A percentile compares a stretch with the other conserved stretches of the same genome.
Conservation (phyloP, 2,329 filamentous ascomycete species). For the Ceratocystis colombiana region DNA sequence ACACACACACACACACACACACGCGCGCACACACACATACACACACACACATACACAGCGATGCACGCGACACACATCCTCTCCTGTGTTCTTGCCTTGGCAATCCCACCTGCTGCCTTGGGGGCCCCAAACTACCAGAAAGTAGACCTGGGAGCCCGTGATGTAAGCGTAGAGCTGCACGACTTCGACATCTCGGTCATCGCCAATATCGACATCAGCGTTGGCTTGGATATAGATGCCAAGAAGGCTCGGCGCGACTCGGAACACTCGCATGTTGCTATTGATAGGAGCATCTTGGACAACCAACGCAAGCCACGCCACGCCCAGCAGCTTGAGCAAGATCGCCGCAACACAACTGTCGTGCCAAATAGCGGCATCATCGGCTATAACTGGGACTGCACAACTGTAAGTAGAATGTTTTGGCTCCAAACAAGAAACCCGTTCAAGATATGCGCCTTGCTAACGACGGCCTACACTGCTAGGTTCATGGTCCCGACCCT, state of each 20-base stretch:
- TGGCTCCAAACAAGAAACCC: neutral
- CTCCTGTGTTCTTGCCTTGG: slow-evolving; percentile 8
- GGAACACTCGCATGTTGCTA: neutral
- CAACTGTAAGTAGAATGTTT: slow-evolving; percentile 16
- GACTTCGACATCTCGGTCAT: slow-evolving; percentile 8
- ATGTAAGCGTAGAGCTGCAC: neutral
- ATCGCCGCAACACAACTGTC: neutral
- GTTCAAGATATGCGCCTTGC: neutral
- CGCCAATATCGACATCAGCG: neutral
- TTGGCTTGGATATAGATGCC: neutral
- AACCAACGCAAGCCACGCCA: neutral
- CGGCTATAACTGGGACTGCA: slow-evolving; percentile 24
- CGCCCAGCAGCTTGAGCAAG: neutral
- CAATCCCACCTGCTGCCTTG: neutral
- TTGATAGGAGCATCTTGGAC: neutral
- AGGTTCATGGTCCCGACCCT: slow-evolving; percentile 23
- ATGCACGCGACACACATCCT: slow-evolving; percentile 14
- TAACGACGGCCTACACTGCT: neutral
- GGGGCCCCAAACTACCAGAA: slow-evolving; percentile 4
- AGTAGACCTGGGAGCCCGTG: neutral
- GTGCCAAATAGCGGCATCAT: slow-evolving; percentile 16
- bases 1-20: neutral
- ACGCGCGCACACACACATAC: neutral
- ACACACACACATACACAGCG: neutral
- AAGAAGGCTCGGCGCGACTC: neutral